These are phyloP conservation scores for Adenanthera pavonina DNA, from an alignment of 306 rosid genomes.

Conservation along the genomic window DNA sequence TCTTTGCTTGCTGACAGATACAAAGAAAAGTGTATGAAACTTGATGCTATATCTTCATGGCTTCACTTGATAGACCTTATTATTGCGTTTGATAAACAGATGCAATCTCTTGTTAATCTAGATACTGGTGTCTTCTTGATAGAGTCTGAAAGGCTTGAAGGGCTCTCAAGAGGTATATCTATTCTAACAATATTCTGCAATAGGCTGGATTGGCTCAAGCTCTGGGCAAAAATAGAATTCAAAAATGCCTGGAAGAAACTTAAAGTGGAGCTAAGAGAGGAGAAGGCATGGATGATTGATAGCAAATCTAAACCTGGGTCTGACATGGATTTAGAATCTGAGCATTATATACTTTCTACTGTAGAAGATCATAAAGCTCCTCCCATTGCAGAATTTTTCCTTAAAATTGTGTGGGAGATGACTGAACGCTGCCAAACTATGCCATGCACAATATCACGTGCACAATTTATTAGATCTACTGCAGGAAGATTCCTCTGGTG, in stretches of 20 bases:
- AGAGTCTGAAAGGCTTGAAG: conserved; percentile 57
- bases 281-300: conserved; percentile 57
- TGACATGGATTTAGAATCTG: conserved; percentile 37
- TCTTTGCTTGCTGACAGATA: conserved; percentile 61
- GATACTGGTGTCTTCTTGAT: conserved; percentile 51
- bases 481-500: conserved; percentile 74
- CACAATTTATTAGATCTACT: conserved; percentile 63
- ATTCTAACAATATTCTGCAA: conserved; percentile 61
- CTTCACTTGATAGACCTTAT: conserved; percentile 70
- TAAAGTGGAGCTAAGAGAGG: conserved; percentile 60
- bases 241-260: conserved; percentile 71
- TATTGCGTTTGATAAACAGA: conserved; percentile 63
- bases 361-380: conserved; percentile 70
- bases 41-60: conserved; percentile 62
- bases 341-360: conserved; percentile 47
- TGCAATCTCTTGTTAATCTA: conserved; percentile 61
- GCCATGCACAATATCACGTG: conserved; percentile 55
- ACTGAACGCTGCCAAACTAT: conserved; percentile 63
- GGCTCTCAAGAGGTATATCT: conserved; percentile 55
- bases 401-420: conserved; percentile 71
- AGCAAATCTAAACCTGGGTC: conserved; percentile 40
- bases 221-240: conserved; percentile 82
- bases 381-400: conserved; percentile 56
- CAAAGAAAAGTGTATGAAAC: conserved; percentile 49
- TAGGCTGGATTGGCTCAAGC: conserved; percentile 73